A percentile compares a stretch with the other conserved stretches of the same genome.
Conservation (phyloP, 768 basidiomycete species). For the Dendrothele bispora region DNA sequence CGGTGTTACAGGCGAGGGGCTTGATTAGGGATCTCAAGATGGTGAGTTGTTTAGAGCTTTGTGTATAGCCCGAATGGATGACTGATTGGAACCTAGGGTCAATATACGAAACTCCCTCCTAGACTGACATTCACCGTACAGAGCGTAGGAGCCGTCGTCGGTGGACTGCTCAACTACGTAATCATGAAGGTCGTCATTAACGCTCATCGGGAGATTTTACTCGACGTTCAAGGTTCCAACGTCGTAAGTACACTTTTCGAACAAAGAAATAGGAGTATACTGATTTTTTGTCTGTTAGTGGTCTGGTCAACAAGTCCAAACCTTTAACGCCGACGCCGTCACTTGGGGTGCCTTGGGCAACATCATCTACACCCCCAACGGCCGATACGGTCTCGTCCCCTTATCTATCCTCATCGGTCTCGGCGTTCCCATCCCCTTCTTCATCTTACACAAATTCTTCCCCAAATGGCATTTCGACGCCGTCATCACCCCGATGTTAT, state of each 20-base stretch:
- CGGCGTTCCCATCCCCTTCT: conserved; percentile 56
- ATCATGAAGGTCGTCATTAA: conserved; percentile 58
- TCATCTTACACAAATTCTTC: conserved; percentile 44
- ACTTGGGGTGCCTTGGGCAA: conserved; percentile 59
- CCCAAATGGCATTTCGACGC: conserved; percentile 48
- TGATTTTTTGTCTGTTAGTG: conserved; percentile 44
- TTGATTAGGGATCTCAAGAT: conserved; percentile 64
- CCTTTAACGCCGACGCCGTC: conserved; percentile 44
- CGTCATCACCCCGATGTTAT: conserved; percentile 50
- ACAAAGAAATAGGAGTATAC: conserved; percentile 16
- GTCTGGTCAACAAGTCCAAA: conserved; percentile 45
- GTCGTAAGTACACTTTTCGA: conserved; percentile 29
- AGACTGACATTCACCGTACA: conserved; percentile 64
- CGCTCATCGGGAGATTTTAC: conserved; percentile 45
- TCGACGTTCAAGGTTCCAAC: conserved; percentile 52
- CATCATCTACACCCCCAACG: conserved; percentile 43
- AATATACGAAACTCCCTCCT: conserved; percentile 61
- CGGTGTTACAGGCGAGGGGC: conserved; percentile 46
- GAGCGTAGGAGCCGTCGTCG: conserved; percentile 52
- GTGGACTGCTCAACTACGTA: conserved; percentile 43
- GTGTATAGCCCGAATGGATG: background rate
- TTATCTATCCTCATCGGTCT: conserved; percentile 50
- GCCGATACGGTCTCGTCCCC: conserved; percentile 50
- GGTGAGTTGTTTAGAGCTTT: conserved; percentile 27
- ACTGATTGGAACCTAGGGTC: conserved; percentile 19